A percentile compares a stretch with the other conserved stretches of the same genome.
These are phyloP conservation scores for Candida rishiriensis DNA, from an alignment of 805 yeast species.

Conservation along the genomic window DNA sequence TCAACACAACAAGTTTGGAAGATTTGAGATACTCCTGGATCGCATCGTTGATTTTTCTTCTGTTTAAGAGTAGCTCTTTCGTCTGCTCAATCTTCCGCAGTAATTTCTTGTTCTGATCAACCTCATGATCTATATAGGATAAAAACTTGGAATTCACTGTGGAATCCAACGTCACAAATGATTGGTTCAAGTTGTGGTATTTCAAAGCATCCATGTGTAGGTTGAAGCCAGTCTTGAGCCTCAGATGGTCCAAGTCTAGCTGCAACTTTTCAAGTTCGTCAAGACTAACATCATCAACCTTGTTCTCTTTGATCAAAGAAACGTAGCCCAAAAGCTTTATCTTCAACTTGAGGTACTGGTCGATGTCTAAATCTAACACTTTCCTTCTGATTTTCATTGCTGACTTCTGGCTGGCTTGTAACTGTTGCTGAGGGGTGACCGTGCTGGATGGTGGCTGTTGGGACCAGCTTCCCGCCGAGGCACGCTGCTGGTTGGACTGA, in stretches of 20 bases:
- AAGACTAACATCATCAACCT: constrained; percentile 8
- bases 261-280: constrained; percentile 14
- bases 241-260: constrained; percentile 13
- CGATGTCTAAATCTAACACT: constrained; percentile 28
- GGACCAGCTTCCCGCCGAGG: too few species aligned
- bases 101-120: constrained; percentile 18
- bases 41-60: constrained; percentile 22
- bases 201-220: constrained; percentile 18
- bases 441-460: too few species aligned
- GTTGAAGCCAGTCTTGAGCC: constrained; percentile 16
- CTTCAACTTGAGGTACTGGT: constrained; percentile 21
- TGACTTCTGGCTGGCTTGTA: constrained; percentile 6
- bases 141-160: constrained; percentile 15
- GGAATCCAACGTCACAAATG: constrained; percentile 17
- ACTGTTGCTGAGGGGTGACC: too few species aligned
- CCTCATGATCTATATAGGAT: constrained; percentile 16
- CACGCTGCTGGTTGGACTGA: too few species aligned
- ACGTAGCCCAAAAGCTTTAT: constrained; percentile 14
- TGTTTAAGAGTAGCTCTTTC: constrained; percentile 17
- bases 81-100: constrained; percentile 18
- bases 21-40: constrained; percentile 21
- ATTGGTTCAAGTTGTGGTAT: constrained; percentile 10
- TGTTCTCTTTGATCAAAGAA: constrained; percentile 11
- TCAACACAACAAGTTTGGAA: constrained; percentile 18
- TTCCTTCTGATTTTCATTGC: constrained; percentile 27